These are phyloP conservation scores for Fusarium sp. DNA, from an alignment of 2,329 filamentous ascomycete species.

Conservation along the genomic window DNA sequence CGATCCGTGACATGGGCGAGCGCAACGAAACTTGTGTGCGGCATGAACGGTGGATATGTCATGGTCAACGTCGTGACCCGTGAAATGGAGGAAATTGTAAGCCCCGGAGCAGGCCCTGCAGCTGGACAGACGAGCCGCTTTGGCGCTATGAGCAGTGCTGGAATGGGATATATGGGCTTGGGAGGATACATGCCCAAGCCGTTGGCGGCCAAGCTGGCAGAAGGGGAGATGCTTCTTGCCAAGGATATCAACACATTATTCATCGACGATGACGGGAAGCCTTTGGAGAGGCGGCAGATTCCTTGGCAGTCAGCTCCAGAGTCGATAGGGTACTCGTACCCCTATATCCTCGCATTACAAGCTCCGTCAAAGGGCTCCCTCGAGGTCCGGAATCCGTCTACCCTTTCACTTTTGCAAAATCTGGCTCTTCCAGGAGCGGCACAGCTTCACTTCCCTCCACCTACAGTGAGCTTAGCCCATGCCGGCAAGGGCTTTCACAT, in stretches of 20 bases:
- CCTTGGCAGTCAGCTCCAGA: conserved; percentile 90
- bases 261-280: conserved; percentile 81
- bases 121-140: conserved; percentile 74
- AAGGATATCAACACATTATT: conserved; percentile 97
- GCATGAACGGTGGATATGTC: conserved; percentile 90
- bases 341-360: conserved; percentile 89
- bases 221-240: conserved; percentile 89
- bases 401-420: conserved; percentile 85
- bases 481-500: conserved; percentile 96
- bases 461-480: conserved; percentile 92
- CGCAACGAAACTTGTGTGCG: conserved; percentile 84
- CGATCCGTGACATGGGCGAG: conserved; percentile 91
- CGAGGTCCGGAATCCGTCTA: conserved; percentile 92
- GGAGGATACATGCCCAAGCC: conserved; percentile 91
- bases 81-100: conserved; percentile 78
- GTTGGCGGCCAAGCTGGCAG: conserved; percentile 79
- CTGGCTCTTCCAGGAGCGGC: conserved; percentile 82
- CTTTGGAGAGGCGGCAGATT: conserved; percentile 84
- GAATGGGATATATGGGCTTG: conserved; percentile 97
- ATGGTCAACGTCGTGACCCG: conserved; percentile 83
- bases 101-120: conserved; percentile 73
- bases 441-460: conserved; percentile 88
- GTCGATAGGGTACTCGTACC: conserved; percentile 93
- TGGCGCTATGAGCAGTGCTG: conserved; percentile 80
- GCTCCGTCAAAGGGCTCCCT: conserved; percentile 81